Evolutionary conservation across 2,329 filamentous ascomycete genomes (phyloP).

Genomic region (Thelonectria discophora): DNA sequence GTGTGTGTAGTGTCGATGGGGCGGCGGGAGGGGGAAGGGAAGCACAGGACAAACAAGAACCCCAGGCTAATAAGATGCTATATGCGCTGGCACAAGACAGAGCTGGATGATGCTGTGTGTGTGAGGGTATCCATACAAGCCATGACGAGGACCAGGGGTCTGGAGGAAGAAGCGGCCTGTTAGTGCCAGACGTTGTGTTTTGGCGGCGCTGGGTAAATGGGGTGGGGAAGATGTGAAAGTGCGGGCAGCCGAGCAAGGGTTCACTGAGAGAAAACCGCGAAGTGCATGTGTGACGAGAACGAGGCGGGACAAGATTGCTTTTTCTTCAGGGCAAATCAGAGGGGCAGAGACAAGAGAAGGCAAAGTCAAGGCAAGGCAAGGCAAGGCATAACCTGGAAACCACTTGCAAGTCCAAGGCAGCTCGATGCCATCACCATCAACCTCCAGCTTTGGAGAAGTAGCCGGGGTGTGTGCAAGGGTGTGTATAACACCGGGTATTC

Average conservation of each 20-base stretch:
- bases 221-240: conserved; percentile 30
- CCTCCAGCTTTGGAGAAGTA: too few relatives aligned
- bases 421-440: conserved; percentile 17
- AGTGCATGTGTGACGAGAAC: conserved; percentile 17
- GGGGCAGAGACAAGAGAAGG: not conserved
- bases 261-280: not conserved
- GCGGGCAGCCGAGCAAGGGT: conserved; percentile 31
- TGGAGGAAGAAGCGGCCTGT: conserved; percentile 14
- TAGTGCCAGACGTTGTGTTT: conserved; percentile 29
- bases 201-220: conserved; percentile 29
- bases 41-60: conserved; percentile 35
- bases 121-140: conserved; percentile 34
- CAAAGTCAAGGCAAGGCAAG: not conserved
- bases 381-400: conserved; percentile 2
- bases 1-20: conserved; percentile 34
- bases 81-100: conserved; percentile 39
- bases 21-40: conserved; percentile 23
- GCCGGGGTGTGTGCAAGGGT: conserved; percentile 12
- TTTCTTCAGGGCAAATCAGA: not conserved
- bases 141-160: conserved; percentile 30
- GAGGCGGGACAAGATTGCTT: conserved; percentile 3
- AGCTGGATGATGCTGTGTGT: not conserved
- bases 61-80: conserved; percentile 33
- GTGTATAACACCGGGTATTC: not conserved
- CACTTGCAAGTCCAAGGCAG: conserved; percentile 17